Base-by-base conservation (phyloP, 768 basidiomycete species). In the Myochromella boudieri region DNA sequence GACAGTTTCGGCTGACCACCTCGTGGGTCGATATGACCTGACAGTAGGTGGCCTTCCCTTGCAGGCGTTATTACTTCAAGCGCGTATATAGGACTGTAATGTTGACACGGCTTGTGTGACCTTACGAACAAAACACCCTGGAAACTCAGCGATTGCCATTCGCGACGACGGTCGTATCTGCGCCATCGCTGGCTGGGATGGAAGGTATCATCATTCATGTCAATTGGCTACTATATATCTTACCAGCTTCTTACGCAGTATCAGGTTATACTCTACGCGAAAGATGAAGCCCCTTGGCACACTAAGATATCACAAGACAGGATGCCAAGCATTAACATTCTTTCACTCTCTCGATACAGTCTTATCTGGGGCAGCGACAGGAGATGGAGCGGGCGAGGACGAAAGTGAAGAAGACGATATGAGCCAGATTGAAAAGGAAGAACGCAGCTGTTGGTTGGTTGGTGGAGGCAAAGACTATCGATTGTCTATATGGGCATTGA, bases 111-210 rank as follows among this genome's bases (percentile, higher is more conserved):
- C 49, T 11, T 60, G 50, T 29, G 28, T 39, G 14, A 17, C 46
- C 12, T 65, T 80, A 53, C 70, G 80, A 36, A 92, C 83, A 17
- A 92, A 85, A 57, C 75, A 90, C 52, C 81, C 90, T 0, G 93
- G 94, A 3, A 93, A 93, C 58, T 77, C 78, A 0, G 77, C 81
- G 6, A 64, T 97, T n/a, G 78, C 84, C 3, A 81, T 97, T 10
- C 81, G 83, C 4, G 75, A 80, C 27, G 85, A 89, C 53, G 91
- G 84, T 0, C 77, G 78, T 17, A 80, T 97, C 0, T 87, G 93
- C 55, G 94, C 93, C 0, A 71, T 94, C 2, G 95, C 87, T 2
- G 92, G 94, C 0, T 97, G 95, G 95, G 94, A 98, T 51, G 94
- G 95, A 27, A 81, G 75, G 95, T 94, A 54, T 15, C 14, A 18